phyloP scores from a whole-genome alignment of 2,329 filamentous ascomycete species.

The Penicillium thymicola region DNA sequence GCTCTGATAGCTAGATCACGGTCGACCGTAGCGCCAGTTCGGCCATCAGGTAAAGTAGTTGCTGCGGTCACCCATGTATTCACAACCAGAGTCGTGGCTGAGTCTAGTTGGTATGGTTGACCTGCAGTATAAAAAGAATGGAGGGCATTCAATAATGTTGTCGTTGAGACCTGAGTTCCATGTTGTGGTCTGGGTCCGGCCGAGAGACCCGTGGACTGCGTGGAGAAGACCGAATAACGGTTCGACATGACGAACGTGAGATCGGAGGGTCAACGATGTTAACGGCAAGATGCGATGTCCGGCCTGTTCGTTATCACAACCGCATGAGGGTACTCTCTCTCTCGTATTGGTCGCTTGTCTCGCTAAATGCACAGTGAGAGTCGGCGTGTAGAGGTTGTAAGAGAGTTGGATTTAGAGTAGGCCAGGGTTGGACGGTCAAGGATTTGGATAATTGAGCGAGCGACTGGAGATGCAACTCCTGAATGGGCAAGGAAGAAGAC shows the following conservation, averaged over 20 bases:
- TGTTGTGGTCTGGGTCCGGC: slow-evolving; percentile 59
- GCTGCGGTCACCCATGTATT: slow-evolving; percentile 91
- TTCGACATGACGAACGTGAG: slow-evolving; percentile 52
- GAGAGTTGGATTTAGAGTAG: neutral
- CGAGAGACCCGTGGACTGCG: slow-evolving; percentile 54
- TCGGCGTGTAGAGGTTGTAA: neutral
- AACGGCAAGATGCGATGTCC: slow-evolving; percentile 9
- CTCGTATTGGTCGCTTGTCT: neutral
- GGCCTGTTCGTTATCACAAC: slow-evolving; percentile 3
- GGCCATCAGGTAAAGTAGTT: slow-evolving; percentile 65
- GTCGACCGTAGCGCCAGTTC: slow-evolving; percentile 75
- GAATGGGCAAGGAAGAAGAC: neutral
- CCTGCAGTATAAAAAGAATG: slow-evolving; percentile 83
- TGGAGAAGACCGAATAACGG: slow-evolving; percentile 61
- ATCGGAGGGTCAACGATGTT: neutral
- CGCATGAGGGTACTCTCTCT: slow-evolving; percentile 3
- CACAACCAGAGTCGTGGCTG: slow-evolving; percentile 85
- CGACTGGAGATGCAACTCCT: slow-evolving; percentile 8
- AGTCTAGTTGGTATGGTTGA: slow-evolving; percentile 81
- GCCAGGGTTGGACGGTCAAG: neutral
- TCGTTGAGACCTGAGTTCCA: slow-evolving; percentile 81
- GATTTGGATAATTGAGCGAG: slow-evolving; percentile 5
- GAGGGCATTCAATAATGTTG: slow-evolving; percentile 84
- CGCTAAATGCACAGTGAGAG: neutral
- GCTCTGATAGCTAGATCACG: slow-evolving; percentile 71